phyloP scores from a whole-genome alignment of 2,329 filamentous ascomycete species.

The Epichloe glyceriae region DNA sequence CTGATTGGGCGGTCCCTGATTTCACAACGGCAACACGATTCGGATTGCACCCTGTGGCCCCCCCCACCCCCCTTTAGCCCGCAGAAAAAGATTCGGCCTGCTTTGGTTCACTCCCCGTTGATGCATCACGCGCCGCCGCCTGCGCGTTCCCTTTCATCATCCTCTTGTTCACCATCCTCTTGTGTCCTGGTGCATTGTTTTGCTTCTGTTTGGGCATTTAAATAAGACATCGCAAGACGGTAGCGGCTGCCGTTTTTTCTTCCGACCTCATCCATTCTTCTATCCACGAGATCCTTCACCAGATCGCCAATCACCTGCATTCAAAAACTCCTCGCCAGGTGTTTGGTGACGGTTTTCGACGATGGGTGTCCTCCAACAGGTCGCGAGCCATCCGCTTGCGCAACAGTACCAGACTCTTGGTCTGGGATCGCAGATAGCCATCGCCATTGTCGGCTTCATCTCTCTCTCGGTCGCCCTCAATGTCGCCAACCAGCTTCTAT shows the following conservation, averaged over 20 bases:
- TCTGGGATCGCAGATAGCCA: conserved; percentile 32
- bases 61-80: background rate
- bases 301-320: background rate
- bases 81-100: background rate
- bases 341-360: conserved; percentile 5
- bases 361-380: conserved; percentile 45
- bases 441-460: conserved; percentile 31
- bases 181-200: background rate
- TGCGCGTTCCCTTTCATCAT: background rate
- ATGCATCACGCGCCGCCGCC: background rate
- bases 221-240: background rate
- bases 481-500: conserved; percentile 64
- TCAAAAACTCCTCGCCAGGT: background rate
- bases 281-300: background rate
- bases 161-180: background rate
- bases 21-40: background rate
- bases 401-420: conserved; percentile 37
- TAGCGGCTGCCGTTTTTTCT: background rate
- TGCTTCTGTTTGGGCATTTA: background rate
- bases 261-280: background rate
- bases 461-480: conserved; percentile 57
- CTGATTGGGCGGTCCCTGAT: conserved; percentile 4
- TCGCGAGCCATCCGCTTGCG: conserved; percentile 34
- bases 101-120: background rate
- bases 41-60: background rate